Conservation (phyloP, 441 rosid genomes). For the Populus tomentosa region DNA sequence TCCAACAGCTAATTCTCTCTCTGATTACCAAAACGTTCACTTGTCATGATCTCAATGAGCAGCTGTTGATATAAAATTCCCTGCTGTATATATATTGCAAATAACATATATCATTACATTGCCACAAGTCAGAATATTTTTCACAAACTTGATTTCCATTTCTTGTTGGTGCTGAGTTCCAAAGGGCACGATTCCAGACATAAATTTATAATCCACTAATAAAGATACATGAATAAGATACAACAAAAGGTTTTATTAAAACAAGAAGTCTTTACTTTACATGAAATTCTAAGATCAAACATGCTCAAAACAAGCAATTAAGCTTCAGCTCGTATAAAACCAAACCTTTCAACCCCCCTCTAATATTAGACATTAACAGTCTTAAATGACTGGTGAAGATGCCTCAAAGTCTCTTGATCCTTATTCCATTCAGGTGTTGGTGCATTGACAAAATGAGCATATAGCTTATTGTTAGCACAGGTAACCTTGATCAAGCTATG, state of each 20-base stretch:
- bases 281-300: not conserved
- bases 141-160: not conserved
- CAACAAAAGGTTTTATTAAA: not conserved
- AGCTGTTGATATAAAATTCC: not conserved
- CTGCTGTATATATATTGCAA: not conserved
- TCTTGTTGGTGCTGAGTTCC: not conserved
- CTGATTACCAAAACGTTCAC: not conserved
- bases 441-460: conserved; percentile 89
- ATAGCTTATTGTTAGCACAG: conserved; percentile 80
- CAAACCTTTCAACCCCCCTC: not conserved
- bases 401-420: conserved; percentile 66
- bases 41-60: not conserved
- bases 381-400: conserved; percentile 72
- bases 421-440: conserved; percentile 79
- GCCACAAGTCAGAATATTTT: no score
- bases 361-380: conserved; percentile 15
- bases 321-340: not conserved
- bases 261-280: not conserved
- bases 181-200: not conserved
- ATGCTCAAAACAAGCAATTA: not conserved
- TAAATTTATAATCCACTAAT: not conserved
- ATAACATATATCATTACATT: not conserved
- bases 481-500: conserved; percentile 87
- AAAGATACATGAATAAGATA: not conserved
- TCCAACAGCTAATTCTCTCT: not conserved